Evolutionary conservation across 1,284 basidiomycete species (phyloP).

Genomic region (Psilocybe mexicana): DNA sequence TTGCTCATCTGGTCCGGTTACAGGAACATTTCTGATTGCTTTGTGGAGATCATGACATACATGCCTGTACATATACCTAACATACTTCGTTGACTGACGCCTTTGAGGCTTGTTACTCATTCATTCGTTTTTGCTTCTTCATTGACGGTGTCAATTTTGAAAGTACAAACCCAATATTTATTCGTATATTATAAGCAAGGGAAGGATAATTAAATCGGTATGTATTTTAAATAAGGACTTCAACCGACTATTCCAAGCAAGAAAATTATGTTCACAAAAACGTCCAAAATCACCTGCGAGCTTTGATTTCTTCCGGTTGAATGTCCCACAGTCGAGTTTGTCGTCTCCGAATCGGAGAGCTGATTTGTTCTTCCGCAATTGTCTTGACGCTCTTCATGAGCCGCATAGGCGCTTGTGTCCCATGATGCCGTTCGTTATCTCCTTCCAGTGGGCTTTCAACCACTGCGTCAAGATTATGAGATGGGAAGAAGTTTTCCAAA

Average conservation of each 20-base stretch:
- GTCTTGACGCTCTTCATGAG: slow-evolving; percentile 78
- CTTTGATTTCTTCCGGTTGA: slow-evolving; percentile 77
- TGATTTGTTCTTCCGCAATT: slow-evolving; percentile 71
- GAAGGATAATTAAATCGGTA: background rate
- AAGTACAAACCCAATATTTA: background rate
- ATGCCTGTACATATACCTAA: background rate
- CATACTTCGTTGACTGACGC: background rate
- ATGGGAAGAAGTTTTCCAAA: slow-evolving; percentile 88
- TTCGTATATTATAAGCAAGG: background rate
- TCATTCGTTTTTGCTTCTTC: slow-evolving; percentile 5
- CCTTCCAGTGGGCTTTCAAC: slow-evolving; percentile 45
- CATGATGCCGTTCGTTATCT: background rate
- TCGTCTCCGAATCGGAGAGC: slow-evolving; percentile 39
- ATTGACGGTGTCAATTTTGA: background rate
- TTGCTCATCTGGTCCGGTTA: background rate
- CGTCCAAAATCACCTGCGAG: background rate
- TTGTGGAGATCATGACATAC: background rate
- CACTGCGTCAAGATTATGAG: slow-evolving; percentile 89
- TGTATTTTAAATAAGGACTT: background rate
- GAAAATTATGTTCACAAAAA: background rate
- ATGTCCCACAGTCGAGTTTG: slow-evolving; percentile 88
- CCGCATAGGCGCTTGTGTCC: background rate
- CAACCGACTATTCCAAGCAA: background rate
- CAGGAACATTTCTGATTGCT: slow-evolving; percentile 63
- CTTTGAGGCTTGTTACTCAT: slow-evolving; percentile 1